Conservation (phyloP, 306 rosid genomes). For the Sicyos edulis region DNA sequence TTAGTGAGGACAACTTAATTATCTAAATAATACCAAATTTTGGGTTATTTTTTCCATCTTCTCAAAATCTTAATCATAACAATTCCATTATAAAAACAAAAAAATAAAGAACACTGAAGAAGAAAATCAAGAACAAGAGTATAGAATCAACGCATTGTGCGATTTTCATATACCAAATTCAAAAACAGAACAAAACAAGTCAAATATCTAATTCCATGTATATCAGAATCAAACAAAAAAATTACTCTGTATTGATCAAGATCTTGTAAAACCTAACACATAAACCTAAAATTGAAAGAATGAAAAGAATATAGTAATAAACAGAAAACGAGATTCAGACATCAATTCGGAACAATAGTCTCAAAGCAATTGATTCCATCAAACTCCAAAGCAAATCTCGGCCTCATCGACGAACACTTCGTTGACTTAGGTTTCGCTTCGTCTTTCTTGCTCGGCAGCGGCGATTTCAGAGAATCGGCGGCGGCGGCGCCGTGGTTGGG, state of each 20-base stretch:
- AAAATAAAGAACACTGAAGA: too few species aligned
- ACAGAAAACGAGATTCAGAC: not conserved
- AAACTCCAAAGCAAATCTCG: slow-evolving; percentile 34
- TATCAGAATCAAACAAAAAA: not conserved
- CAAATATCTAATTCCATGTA: not conserved
- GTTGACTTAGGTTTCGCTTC: not conserved
- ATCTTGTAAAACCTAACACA: too few species aligned
- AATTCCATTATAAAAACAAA: too few species aligned
- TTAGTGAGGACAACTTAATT: too few species aligned
- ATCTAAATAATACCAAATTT: too few species aligned
- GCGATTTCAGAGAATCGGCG: not conserved
- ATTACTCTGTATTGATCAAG: not conserved
- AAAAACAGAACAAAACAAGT: too few species aligned
- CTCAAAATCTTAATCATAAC: too few species aligned
- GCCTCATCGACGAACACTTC: not conserved
- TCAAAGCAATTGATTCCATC: slow-evolving; percentile 47
- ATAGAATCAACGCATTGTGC: too few species aligned
- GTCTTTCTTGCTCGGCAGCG: not conserved
- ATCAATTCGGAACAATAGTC: slow-evolving; percentile 26
- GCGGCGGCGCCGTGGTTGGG: not conserved
- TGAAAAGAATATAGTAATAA: not conserved
- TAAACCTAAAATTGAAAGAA: slow-evolving; percentile 3
- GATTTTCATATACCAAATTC: too few species aligned
- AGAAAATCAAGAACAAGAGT: too few species aligned
- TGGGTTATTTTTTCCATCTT: too few species aligned